Conservation (phyloP, 306 rosid genomes). For the Dalbergia cultrata region DNA sequence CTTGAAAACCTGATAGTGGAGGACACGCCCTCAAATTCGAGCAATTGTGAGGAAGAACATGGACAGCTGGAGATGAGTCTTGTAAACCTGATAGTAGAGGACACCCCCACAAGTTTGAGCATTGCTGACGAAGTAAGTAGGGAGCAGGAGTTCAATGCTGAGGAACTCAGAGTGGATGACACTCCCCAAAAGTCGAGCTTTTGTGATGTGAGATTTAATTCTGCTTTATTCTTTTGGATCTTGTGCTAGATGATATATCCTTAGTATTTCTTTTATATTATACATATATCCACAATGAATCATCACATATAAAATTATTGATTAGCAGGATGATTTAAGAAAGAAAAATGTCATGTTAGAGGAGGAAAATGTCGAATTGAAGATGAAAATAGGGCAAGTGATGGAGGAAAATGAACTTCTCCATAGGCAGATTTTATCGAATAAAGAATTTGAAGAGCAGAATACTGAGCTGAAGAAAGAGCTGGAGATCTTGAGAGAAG, state of each 20-base stretch:
- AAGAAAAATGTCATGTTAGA: slow-evolving; percentile 43
- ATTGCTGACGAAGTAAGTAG: background rate
- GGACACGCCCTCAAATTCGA: slow-evolving; percentile 14
- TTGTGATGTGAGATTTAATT: slow-evolving; percentile 52
- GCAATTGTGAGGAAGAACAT: background rate
- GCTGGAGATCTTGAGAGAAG: slow-evolving; percentile 48
- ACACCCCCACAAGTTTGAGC: slow-evolving; percentile 13
- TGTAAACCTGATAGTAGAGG: slow-evolving; percentile 26
- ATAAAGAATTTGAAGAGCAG: slow-evolving; percentile 47
- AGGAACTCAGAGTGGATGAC: slow-evolving; percentile 32
- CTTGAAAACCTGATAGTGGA: slow-evolving; percentile 23
- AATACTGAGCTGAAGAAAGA: slow-evolving; percentile 52
- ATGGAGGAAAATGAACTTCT: slow-evolving; percentile 56
- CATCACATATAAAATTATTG: slow-evolving; percentile 25
- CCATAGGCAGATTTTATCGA: slow-evolving; percentile 33
- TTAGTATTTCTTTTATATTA: background rate
- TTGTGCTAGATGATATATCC: slow-evolving; percentile 36
- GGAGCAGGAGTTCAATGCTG: slow-evolving; percentile 30
- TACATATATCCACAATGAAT: background rate
- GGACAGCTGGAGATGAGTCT: slow-evolving; percentile 17
- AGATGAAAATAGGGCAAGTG: slow-evolving; percentile 45
- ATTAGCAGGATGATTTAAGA: slow-evolving; percentile 55
- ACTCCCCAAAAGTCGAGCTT: slow-evolving; percentile 34
- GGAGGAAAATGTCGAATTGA: slow-evolving; percentile 50
- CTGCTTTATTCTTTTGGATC: slow-evolving; percentile 21